Evolutionary conservation across 1,284 basidiomycete genomes (phyloP), one percentile per base, ranked within the genome.

Genomic region (Volvariella surrecta): DNA sequence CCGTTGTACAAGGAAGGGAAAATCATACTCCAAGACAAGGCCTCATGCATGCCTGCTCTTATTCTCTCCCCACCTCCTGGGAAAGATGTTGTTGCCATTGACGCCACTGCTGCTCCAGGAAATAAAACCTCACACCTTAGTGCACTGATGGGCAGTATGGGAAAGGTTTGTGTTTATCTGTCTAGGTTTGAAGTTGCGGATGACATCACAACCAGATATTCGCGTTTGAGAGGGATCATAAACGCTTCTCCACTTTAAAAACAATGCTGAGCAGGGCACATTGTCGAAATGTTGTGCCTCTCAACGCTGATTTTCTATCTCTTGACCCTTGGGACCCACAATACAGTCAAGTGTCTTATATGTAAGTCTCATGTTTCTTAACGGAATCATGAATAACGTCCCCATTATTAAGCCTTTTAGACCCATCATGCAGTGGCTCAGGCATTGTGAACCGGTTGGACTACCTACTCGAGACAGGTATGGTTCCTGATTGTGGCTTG

Each of bases 121-220:
- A 99, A 99, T 66, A 99, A 99, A 68, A 99, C 96, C 0, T 89
- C 89, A 3, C 90, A 96, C 61, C 66, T 99, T 10, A 87, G 87
- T 48, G 89, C 93, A 8, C 66, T 98, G 32, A 90, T 95, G 83
- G 59, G 70, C 13, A 83, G 82, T 52, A 72, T 73, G 54, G 89
- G 90, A 48, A 89, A 82, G 63, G 90, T 89, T 48, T 52, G 62
- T 46, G 22, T 20, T 35, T n/a, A 30, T 7, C 42, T 16, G 39
- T 39, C 16, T 7, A 20, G 20, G n/a, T n/a, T n/a, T n/a, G n/a
- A n/a, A n/a, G n/a, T n/a, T n/a, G n/a, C n/a, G n/a, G 16, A 37
- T 44, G 39, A 39, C 42, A 38, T 44, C 32, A 19, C 11, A 18
- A 28, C 38, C 3, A 91, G 85, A 62, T 95, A 4, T 81, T 80